Conservation (phyloP, 495 filamentous ascomycete species). For the Polyplosphaeria fusca region DNA sequence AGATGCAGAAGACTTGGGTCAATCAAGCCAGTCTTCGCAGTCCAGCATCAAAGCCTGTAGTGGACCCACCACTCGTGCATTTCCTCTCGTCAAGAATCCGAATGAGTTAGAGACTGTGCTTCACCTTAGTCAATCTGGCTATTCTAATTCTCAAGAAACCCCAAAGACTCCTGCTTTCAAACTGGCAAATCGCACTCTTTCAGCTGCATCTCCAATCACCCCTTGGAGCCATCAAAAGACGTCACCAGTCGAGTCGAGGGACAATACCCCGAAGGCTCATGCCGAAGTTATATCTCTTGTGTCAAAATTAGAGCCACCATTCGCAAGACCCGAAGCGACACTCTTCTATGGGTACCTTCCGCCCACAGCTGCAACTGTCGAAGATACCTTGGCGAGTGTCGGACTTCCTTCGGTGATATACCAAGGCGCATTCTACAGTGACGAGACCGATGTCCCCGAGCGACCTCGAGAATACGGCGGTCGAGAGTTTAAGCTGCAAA, state of each 20-base stretch:
- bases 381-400: slow-evolving; percentile 36
- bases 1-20: not conserved
- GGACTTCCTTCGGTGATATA: slow-evolving; percentile 62
- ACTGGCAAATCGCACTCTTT: not conserved
- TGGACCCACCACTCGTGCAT: slow-evolving; percentile 50
- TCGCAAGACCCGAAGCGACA: slow-evolving; percentile 11
- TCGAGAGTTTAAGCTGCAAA: slow-evolving; percentile 75
- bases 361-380: slow-evolving; percentile 38
- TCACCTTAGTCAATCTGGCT: slow-evolving; percentile 65
- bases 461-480: slow-evolving; percentile 81
- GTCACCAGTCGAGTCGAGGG: slow-evolving; percentile 6
- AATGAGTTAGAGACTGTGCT: slow-evolving; percentile 61
- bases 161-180: slow-evolving; percentile 22
- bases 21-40: slow-evolving; percentile 36
- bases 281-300: slow-evolving; percentile 14
- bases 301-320: not conserved
- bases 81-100: slow-evolving; percentile 77
- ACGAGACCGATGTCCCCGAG: slow-evolving; percentile 82
- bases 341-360: slow-evolving; percentile 36
- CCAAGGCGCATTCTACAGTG: slow-evolving; percentile 81
- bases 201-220: slow-evolving; percentile 13
- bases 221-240: slow-evolving; percentile 32
- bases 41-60: slow-evolving; percentile 35
- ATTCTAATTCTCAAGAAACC: slow-evolving; percentile 43
- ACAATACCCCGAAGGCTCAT: slow-evolving; percentile 5